Conservation (phyloP, 306 rosid species). For the Cucurbita pepo region DNA sequence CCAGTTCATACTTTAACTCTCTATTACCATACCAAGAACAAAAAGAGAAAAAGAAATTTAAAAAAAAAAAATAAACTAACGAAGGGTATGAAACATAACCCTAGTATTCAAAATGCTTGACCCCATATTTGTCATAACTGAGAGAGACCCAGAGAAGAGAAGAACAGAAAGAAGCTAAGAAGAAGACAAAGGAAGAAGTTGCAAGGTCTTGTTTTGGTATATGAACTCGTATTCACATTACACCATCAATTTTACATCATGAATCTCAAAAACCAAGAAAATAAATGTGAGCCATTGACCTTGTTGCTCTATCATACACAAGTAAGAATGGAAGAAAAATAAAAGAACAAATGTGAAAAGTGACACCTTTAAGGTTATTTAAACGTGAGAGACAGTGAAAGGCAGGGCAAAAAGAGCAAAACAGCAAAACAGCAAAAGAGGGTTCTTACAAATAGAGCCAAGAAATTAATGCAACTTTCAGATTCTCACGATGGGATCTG, state of each 20-base stretch:
- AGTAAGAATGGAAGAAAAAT: not conserved
- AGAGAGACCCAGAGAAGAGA: slow-evolving; percentile 21
- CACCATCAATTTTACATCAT: slow-evolving; percentile 22
- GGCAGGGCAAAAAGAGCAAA: slow-evolving; percentile 10
- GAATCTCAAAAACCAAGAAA: slow-evolving; percentile 19
- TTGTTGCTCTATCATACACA: not conserved
- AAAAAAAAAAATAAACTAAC: not conserved
- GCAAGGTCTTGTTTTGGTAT: not conserved
- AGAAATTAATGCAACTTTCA: slow-evolving; percentile 8
- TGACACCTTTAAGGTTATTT: not conserved
- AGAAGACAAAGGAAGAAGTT: slow-evolving; percentile 5
- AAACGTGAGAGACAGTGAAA: slow-evolving; percentile 10
- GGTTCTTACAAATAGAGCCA: not conserved
- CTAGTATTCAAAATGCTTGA: slow-evolving; percentile 15
- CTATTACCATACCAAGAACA: not conserved
- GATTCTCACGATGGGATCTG: slow-evolving; percentile 43
- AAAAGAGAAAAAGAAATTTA: not conserved
- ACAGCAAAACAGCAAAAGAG: not conserved
- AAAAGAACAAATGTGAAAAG: not conserved
- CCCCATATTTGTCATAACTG: slow-evolving; percentile 26
- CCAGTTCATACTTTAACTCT: slow-evolving; percentile 20
- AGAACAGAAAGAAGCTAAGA: slow-evolving; percentile 4
- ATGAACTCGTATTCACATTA: slow-evolving; percentile 26
- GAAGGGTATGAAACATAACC: slow-evolving; percentile 5
- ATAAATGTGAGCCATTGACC: slow-evolving; percentile 25